Percentiles rank a stretch among this genome's conserved stretches.
phyloP scores from a whole-genome alignment of 257 asterid genomes.

The Solanum paucissectum region DNA sequence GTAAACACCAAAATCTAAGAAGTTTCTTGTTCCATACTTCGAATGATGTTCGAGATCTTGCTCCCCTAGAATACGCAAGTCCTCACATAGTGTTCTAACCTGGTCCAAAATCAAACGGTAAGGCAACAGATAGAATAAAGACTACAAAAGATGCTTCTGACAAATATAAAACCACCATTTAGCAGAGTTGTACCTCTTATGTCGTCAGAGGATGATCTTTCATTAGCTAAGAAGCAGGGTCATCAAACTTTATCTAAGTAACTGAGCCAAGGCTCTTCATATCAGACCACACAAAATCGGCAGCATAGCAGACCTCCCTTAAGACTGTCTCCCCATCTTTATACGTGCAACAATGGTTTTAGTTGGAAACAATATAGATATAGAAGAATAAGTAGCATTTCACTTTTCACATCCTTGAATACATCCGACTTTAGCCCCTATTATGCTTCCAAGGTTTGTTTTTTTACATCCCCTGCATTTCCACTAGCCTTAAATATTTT shows the following conservation, averaged over 20 bases:
- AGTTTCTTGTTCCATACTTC: conserved; percentile 37
- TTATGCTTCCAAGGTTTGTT: too few relatives aligned
- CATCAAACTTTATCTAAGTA: conserved; percentile 52
- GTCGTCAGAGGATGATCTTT: conserved; percentile 69
- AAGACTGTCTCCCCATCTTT: conserved; percentile 75
- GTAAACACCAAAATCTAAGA: neutral
- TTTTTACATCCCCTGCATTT: too few relatives aligned
- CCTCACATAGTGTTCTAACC: conserved; percentile 81
- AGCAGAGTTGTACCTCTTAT: conserved; percentile 51
- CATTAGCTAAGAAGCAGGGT: conserved; percentile 45
- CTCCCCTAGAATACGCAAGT: conserved; percentile 71
- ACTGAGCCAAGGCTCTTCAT: conserved; percentile 83
- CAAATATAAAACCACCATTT: conserved; percentile 38
- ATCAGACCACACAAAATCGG: conserved; percentile 66
- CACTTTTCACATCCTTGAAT: too few relatives aligned
- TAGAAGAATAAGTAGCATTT: neutral
- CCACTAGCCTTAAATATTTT: too few relatives aligned
- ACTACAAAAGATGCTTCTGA: conserved; percentile 33
- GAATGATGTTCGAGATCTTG: conserved; percentile 75
- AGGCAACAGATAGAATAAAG: neutral
- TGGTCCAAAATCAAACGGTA: neutral
- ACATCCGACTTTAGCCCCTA: too few relatives aligned
- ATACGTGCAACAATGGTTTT: conserved; percentile 29
- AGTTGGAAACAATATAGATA: neutral
- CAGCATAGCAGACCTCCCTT: conserved; percentile 64